These are phyloP conservation scores for Thoreauomyces humboldtii DNA, from an alignment of 192 early-diverging fungal species.

Conservation along the genomic window DNA sequence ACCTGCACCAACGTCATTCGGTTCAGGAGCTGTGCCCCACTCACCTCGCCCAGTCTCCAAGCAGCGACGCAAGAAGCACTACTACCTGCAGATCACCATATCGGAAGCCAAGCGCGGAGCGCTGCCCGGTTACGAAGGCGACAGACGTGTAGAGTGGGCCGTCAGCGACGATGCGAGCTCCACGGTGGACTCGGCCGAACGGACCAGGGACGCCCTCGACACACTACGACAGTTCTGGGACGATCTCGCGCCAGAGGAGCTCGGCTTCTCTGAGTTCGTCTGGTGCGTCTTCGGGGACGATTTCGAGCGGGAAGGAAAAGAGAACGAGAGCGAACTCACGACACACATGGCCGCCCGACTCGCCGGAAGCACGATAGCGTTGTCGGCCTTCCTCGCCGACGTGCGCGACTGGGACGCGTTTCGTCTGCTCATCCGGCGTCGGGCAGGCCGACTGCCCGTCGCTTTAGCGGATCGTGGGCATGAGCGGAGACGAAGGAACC, in stretches of 20 bases:
- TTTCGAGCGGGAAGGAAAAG: background rate
- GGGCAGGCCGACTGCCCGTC: conserved; percentile 11
- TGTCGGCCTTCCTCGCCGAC: conserved; percentile 32
- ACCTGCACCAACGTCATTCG: background rate
- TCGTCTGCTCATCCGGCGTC: conserved; percentile 25
- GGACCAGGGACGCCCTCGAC: conserved; percentile 6
- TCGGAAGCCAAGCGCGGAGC: conserved; percentile 14
- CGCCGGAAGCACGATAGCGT: conserved; percentile 9
- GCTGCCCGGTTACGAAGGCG: conserved; percentile 30
- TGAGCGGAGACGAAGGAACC: background rate
- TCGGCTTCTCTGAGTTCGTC: conserved; percentile 13
- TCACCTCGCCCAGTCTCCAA: background rate
- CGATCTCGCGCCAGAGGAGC: conserved; percentile 22
- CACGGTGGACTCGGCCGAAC: background rate
- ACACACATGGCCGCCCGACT: conserved; percentile 13
- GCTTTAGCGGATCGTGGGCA: conserved; percentile 5
- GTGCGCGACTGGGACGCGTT: conserved; percentile 37
- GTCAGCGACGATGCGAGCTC: background rate
- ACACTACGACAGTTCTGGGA: conserved; percentile 25
- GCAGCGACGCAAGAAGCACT: conserved; percentile 2
- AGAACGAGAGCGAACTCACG: background rate
- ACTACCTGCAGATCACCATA: conserved; percentile 21
- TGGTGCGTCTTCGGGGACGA: conserved; percentile 30
- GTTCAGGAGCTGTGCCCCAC: background rate
- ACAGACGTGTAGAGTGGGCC: conserved; percentile 21